Evolutionary conservation across 192 early-diverging fungal species (phyloP).

Genomic region (Piromyces sp.): DNA sequence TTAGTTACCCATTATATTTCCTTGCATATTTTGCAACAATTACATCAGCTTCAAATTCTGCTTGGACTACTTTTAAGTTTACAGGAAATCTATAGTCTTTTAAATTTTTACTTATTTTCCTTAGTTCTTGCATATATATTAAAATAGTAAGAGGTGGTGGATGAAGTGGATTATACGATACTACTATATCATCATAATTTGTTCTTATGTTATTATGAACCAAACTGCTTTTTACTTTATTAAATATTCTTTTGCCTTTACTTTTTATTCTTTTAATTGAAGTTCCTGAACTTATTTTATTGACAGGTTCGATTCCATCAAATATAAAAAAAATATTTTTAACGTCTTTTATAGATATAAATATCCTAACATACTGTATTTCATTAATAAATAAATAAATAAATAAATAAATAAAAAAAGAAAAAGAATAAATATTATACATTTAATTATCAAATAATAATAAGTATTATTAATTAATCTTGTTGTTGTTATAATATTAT

Average conservation of each 20-base stretch:
- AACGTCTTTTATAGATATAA: not conserved
- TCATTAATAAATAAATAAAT: too few species aligned
- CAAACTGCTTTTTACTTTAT: not conserved
- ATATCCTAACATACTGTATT: not conserved
- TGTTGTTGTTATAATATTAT: too few species aligned
- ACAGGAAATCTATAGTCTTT: not conserved
- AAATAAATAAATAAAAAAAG: too few species aligned
- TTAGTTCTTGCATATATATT: not conserved
- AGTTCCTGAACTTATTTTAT: not conserved
- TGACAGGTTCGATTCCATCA: not conserved
- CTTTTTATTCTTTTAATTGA: not conserved
- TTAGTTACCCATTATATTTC: not conserved
- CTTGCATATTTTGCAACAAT: not conserved
- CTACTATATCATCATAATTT: not conserved
- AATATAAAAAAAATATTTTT: not conserved
- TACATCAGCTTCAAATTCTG: not conserved
- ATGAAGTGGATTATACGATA: not conserved
- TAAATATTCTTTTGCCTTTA: not conserved
- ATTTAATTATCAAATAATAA: too few species aligned
- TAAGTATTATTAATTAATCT: too few species aligned
- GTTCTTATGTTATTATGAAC: not conserved
- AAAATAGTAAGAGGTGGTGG: not conserved
- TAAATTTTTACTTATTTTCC: not conserved
- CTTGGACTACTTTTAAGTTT: not conserved
- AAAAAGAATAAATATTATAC: not conserved